Evolutionary conservation across 192 early-diverging fungal genomes (phyloP).

Genomic region (Phycomyces nitens): DNA sequence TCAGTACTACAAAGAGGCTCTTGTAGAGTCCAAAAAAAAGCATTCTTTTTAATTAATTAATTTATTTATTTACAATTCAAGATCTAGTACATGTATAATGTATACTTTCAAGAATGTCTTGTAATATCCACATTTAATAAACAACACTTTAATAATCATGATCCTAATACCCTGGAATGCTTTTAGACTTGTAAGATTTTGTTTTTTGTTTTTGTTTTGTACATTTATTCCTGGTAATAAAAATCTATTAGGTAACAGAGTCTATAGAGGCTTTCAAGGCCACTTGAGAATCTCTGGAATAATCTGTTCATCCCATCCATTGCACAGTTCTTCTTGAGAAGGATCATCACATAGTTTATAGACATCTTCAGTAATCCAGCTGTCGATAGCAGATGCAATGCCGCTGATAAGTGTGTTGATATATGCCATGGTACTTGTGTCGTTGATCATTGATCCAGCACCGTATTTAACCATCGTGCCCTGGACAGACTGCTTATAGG

Average conservation of each 20-base stretch:
- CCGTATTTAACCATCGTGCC: conserved; percentile 20
- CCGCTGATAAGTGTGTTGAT: conserved; percentile 20
- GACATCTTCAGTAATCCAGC: conserved; percentile 25
- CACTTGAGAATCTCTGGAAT: conserved; percentile 31
- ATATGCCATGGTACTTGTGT: conserved; percentile 18
- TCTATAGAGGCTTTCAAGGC: conserved; percentile 20
- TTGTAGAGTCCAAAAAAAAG: too few species aligned
- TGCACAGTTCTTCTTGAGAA: conserved; percentile 22
- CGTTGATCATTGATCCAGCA: conserved; percentile 22
- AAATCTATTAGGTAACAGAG: background rate
- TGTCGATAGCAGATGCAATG: conserved; percentile 5
- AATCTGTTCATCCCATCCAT: conserved; percentile 35
- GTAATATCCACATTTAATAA: too few species aligned
- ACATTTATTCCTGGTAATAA: background rate
- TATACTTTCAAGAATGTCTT: too few species aligned
- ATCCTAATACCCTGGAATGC: too few species aligned
- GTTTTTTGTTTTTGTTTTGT: too few species aligned
- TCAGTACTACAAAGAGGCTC: too few species aligned
- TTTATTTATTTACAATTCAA: too few species aligned
- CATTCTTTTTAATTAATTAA: too few species aligned
- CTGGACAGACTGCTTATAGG: conserved; percentile 14
- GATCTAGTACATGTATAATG: too few species aligned
- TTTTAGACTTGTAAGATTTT: too few species aligned
- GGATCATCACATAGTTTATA: conserved; percentile 17
- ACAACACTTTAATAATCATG: too few species aligned